Base-by-base conservation (phyloP, 805 yeast species). In the Pichia nakasei region DNA sequence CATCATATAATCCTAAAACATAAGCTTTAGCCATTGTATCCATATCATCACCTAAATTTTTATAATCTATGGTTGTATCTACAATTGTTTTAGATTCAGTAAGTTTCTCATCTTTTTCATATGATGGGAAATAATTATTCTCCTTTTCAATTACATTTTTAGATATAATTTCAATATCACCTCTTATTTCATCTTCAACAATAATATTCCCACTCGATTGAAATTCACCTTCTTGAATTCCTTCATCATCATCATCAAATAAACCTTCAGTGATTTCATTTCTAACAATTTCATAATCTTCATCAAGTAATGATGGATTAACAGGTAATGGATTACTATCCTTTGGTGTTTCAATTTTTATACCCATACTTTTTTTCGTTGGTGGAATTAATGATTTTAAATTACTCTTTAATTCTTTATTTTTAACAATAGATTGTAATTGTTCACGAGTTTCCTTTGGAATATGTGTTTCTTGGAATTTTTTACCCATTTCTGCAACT, bases 21-120 rank as follows among this genome's bases (percentile, higher is more conserved):
- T 80, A 80, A 0, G 82, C 83, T 41, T 69, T 67, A 0, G 76
- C 82, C 80, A 79, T 73, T 3, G 73, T 68, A 39, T 77, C 82
- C 50, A 73, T 45, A 51, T 76, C 73, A 18, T 65, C 65, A 21
- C 68, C 69, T 24, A 74, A 46, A 2, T 66, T 51, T 9, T 54
- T 57, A 50, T 66, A 73, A 47, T 76, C 80, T 9, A 69, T 48
- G 1, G 59, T 47, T 3, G 68, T 59, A 22, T 58, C 61, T 34
- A 51, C 47, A 15, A 58, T 53, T 34, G 48, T 55, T 1, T 32
- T 26, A 21, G 32, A 21, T 37, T 38, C 22, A 1, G 3, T 15
- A 13, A 13, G 33, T 15, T 27, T 22, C 7, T n/a, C 35, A 19
- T 24, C 24, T 33, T 22, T 31, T 17, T 29, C 38, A 37, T 46